Evolutionary conservation across 1,139 yeast genomes (phyloP).

Genomic region (Diutina pseudorugosa): DNA sequence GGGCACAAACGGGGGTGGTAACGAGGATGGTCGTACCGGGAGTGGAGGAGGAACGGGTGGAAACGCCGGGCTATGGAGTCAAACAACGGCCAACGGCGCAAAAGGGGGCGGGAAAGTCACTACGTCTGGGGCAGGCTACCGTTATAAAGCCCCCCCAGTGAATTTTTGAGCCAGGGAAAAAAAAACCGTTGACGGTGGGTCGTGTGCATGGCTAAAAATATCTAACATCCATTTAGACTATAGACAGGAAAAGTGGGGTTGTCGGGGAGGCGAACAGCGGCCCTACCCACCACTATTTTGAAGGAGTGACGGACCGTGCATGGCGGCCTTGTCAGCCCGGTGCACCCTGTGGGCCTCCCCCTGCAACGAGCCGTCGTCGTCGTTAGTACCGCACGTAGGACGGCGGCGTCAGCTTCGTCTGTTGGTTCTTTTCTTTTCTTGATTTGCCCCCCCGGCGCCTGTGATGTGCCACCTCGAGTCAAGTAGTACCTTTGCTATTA

Average conservation of each 20-base stretch:
- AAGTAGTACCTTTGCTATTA: too few relatives aligned
- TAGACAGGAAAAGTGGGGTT: constrained; percentile 2
- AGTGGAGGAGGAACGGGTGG: neutral
- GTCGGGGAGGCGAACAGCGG: neutral
- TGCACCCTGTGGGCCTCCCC: too few relatives aligned
- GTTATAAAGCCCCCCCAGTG: neutral
- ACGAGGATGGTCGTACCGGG: neutral
- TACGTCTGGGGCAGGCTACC: neutral
- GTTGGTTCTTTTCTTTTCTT: too few relatives aligned
- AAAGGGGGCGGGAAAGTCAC: neutral
- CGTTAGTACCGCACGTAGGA: too few relatives aligned
- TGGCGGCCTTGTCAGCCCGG: neutral
- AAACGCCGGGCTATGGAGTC: too few relatives aligned
- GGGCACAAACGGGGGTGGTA: neutral
- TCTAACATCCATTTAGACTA: neutral
- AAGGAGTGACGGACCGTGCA: neutral
- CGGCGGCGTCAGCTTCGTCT: too few relatives aligned
- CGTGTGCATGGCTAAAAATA: neutral
- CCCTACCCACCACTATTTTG: neutral
- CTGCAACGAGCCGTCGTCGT: too few relatives aligned
- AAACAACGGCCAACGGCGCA: neutral
- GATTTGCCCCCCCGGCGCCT: too few relatives aligned
- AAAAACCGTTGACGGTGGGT: neutral
- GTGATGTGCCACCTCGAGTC: too few relatives aligned
- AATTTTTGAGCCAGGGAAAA: neutral